Conservation (phyloP, 1,139 yeast species). For the Lodderomyces elongisporus region DNA sequence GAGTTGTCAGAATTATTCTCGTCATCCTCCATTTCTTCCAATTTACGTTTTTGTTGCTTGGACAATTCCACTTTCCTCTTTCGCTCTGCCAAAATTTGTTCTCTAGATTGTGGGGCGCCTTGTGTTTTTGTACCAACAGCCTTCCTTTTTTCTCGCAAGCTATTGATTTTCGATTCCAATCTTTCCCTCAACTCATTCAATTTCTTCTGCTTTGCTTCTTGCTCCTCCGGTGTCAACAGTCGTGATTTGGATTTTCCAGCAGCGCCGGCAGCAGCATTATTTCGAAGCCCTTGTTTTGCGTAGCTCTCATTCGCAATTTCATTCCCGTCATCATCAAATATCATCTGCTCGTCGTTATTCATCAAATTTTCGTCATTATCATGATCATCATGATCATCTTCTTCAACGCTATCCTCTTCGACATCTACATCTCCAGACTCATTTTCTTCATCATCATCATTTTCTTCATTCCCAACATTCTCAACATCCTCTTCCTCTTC, state of each 20-base stretch:
- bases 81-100: slow-evolving; percentile 62
- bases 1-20: slow-evolving; percentile 26
- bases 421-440: slow-evolving; percentile 8
- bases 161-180: slow-evolving; percentile 66
- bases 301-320: slow-evolving; percentile 29
- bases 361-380: slow-evolving; percentile 8
- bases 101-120: slow-evolving; percentile 81
- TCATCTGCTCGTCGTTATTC: slow-evolving; percentile 26
- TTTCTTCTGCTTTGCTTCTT: slow-evolving; percentile 47
- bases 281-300: slow-evolving; percentile 14
- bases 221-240: slow-evolving; percentile 40
- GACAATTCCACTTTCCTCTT: slow-evolving; percentile 40
- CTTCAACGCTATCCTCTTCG: slow-evolving; percentile 12
- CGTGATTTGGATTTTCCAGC: slow-evolving; percentile 15
- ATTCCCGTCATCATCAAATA: slow-evolving; percentile 78
- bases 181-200: slow-evolving; percentile 64
- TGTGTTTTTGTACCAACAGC: slow-evolving; percentile 81
- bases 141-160: slow-evolving; percentile 72
- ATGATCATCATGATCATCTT: slow-evolving; percentile 15
- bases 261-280: slow-evolving; percentile 18
- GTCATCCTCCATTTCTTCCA: slow-evolving; percentile 28
- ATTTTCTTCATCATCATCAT: slow-evolving; percentile 6
- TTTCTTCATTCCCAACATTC: slow-evolving; percentile 12
- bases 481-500: slow-evolving; percentile 17
- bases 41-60: slow-evolving; percentile 33